Evolutionary conservation across 2,329 filamentous ascomycete species (phyloP), one percentile per base, ranked within the genome.

Genomic region (Fusarium graminum): DNA sequence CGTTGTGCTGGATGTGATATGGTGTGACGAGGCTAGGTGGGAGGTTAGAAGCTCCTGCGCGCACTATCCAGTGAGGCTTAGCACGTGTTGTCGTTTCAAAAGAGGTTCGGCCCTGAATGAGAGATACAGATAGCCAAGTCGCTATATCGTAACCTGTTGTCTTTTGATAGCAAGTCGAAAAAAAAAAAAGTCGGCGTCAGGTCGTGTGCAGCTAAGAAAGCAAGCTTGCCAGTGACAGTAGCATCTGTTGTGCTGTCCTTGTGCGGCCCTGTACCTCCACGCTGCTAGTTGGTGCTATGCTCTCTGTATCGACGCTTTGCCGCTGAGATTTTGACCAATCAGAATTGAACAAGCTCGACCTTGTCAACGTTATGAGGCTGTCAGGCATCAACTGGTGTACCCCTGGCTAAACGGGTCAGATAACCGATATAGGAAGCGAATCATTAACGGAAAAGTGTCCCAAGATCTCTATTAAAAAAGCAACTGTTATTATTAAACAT

Each of bases 301-400:
- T 42, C 43, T 57, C 52, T 60, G 41, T 58, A 45, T 46, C 38
- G 65, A 52, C 56, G 58, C 63, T 66, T 69, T 67, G 65, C 64
- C 59, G 64, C 70, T 43, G 65, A 71, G 52, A 69, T 63, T 72
- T 70, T 55, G 47, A 16, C 74, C 74, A 75, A 75, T 75, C 72
- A 75, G 30, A 7, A 25, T 14, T 45, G 51, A 65, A 22, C 19
- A 47, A 52, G 49, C 40, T 43, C 13, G 38, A 38, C 36, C 32
- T 38, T 42, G 13, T n/a, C 41, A 53, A 9, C 13, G 32, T 32
- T 44, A 34, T 74, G 59, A 73, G 71, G 71, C 71, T 65, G 60
- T 63, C 64, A 73, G 71, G 71, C 71, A 73, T 73, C 71, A 73
- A 73, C 59, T 70, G 19, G 30, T 19, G 13, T 28, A 63, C 58